A percentile compares a stretch with the other conserved stretches of the same genome.
Evolutionary conservation across 768 basidiomycete species (phyloP).

Genomic region (Naganishia onofrii): DNA sequence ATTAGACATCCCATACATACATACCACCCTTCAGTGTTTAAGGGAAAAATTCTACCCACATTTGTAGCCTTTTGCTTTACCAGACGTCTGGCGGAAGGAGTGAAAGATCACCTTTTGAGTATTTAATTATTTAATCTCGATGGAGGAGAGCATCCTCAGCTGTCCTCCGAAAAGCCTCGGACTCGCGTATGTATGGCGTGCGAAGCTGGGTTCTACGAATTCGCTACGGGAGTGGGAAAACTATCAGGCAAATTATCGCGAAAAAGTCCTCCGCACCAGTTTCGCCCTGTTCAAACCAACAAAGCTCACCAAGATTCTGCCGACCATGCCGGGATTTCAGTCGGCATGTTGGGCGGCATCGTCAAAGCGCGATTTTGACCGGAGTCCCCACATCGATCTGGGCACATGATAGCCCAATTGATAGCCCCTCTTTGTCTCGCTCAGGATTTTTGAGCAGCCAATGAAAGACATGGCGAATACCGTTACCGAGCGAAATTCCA

Average conservation of each 20-base stretch:
- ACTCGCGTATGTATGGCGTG: not conserved
- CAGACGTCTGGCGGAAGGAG: too few species aligned
- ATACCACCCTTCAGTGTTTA: too few species aligned
- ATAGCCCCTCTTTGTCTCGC: not conserved
- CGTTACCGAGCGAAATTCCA: not conserved
- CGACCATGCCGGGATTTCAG: constrained; percentile 13
- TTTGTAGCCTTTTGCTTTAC: not conserved
- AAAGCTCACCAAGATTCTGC: not conserved
- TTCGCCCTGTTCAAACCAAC: not conserved
- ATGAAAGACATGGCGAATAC: constrained; percentile 3
- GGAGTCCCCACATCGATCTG: constrained; percentile 15
- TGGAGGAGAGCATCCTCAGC: not conserved
- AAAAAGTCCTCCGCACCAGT: constrained; percentile 16
- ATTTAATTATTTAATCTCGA: not conserved
- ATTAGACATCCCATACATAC: too few species aligned
- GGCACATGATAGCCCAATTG: constrained; percentile 19
- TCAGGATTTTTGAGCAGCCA: constrained; percentile 15
- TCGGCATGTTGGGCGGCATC: constrained; percentile 19
- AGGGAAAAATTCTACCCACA: too few species aligned
- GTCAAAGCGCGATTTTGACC: constrained; percentile 20
- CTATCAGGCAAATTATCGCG: not conserved
- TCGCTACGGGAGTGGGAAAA: constrained; percentile 2
- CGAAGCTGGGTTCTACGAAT: not conserved
- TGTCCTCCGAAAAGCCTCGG: not conserved
- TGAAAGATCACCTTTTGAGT: not conserved